Conservation (phyloP, 768 basidiomycete species). For the Clitopilus passeckerianus region DNA sequence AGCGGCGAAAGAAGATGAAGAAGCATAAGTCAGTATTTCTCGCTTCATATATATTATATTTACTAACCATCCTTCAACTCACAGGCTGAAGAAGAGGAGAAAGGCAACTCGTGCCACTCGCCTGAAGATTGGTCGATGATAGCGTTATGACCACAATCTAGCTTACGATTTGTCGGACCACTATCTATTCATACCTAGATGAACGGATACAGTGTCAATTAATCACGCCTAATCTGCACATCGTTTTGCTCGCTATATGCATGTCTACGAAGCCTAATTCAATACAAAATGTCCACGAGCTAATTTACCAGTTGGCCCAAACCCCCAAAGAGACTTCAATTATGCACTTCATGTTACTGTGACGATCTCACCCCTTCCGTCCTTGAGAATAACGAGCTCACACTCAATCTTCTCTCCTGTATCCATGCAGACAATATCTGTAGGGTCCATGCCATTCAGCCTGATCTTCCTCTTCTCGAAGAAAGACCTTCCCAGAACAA, state of each 20-base stretch:
- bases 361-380: slow-evolving; percentile 86
- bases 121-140: slow-evolving; percentile 27
- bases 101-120: slow-evolving; percentile 46
- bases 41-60: slow-evolving; percentile 2
- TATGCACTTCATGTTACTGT: slow-evolving; percentile 66
- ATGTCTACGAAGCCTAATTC: not conserved
- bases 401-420: slow-evolving; percentile 89
- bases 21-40: slow-evolving; percentile 79
- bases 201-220: slow-evolving; percentile 7
- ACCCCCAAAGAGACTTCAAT: not conserved
- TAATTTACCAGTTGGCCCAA: not conserved
- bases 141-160: slow-evolving; percentile 4
- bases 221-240: slow-evolving; percentile 14
- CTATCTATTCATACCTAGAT: not conserved
- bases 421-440: slow-evolving; percentile 88
- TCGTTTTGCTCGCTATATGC: slow-evolving; percentile 1
- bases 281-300: not conserved
- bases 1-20: slow-evolving; percentile 92
- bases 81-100: slow-evolving; percentile 85
- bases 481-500: slow-evolving; percentile 87
- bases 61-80: slow-evolving; percentile 1
- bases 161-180: not conserved
- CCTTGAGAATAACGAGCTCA: slow-evolving; percentile 87
- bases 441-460: slow-evolving; percentile 78
- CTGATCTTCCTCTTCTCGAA: slow-evolving; percentile 80